Percentiles rank a stretch among this genome's conserved stretches.
Evolutionary conservation across 169 alveolate genomes (phyloP).

Genomic region (Eimeria brunetti): DNA sequence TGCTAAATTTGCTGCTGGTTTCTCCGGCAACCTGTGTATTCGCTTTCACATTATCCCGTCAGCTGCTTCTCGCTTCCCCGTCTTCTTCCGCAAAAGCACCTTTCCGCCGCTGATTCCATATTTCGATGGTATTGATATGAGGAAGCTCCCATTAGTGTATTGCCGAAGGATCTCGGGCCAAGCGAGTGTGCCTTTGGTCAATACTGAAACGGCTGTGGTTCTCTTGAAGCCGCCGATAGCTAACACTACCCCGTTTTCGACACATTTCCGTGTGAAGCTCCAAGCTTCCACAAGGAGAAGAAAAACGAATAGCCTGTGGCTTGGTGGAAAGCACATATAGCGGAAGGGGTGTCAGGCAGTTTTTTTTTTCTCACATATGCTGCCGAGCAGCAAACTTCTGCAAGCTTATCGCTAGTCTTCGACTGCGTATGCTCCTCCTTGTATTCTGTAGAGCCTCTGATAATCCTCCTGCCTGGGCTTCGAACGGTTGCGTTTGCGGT

Average conservation of each 20-base stretch:
- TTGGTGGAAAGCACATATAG: no score
- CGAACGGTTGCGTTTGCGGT: no score
- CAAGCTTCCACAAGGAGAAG: background rate
- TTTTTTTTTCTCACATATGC: no score
- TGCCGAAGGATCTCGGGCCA: background rate
- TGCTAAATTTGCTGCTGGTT: background rate
- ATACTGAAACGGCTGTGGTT: background rate
- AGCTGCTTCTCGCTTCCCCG: background rate
- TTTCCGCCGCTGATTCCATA: background rate
- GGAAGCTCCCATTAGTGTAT: background rate
- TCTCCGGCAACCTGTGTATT: background rate
- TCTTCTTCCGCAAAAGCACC: background rate
- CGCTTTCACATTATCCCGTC: background rate
- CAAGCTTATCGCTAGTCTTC: no score
- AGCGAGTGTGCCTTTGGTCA: background rate
- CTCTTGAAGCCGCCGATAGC: background rate
- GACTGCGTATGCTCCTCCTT: no score
- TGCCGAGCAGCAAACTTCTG: no score
- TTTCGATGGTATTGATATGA: background rate
- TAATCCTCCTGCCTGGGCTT: no score
- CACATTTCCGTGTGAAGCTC: background rate
- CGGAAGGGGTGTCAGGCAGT: no score
- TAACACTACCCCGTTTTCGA: background rate
- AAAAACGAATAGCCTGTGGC: no score
- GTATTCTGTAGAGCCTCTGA: no score